Percentiles rank a stretch among this genome's conserved stretches.
Evolutionary conservation across 2,329 filamentous ascomycete genomes (phyloP).

Genomic region (Beauveria rudraprayagi): DNA sequence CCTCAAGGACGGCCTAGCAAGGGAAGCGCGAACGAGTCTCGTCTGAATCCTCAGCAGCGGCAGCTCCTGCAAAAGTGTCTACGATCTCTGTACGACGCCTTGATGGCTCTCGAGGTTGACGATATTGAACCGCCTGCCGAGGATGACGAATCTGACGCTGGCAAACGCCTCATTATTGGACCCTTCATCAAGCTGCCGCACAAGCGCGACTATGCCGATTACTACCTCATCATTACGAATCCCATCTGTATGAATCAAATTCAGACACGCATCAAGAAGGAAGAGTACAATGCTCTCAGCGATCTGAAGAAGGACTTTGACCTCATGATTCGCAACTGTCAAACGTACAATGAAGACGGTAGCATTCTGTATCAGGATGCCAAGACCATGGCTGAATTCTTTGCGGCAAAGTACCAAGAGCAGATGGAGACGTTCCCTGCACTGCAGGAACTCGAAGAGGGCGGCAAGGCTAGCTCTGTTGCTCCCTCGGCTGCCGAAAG

Average conservation of each 20-base stretch:
- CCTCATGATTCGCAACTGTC: conserved; percentile 80
- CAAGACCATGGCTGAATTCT: conserved; percentile 73
- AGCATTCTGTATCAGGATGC: conserved; percentile 90
- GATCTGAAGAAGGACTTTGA: conserved; percentile 78
- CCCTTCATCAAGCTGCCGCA: conserved; percentile 89
- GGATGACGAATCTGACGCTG: conserved; percentile 49
- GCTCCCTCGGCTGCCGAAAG: conserved; percentile 50
- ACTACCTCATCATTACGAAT: conserved; percentile 85
- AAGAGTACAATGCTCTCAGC: conserved; percentile 76
- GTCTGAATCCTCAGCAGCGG: conserved; percentile 61
- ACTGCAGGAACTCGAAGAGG: conserved; percentile 46
- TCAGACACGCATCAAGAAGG: conserved; percentile 88
- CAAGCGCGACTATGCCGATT: conserved; percentile 85
- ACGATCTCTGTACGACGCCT: conserved; percentile 64
- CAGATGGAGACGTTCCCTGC: conserved; percentile 47
- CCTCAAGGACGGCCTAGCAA: conserved; percentile 64
- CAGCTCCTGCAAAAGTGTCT: conserved; percentile 72
- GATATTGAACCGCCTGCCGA: conserved; percentile 50
- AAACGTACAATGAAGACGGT: conserved; percentile 93
- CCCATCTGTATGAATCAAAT: conserved; percentile 97
- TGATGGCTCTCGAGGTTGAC: conserved; percentile 81
- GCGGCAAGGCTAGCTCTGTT: conserved; percentile 28
- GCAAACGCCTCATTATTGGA: conserved; percentile 77
- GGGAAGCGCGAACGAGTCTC: conserved; percentile 28
- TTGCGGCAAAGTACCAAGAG: conserved; percentile 44